These are phyloP conservation scores for Pulveroboletus frians DNA, from an alignment of 768 basidiomycete species.

Conservation along the genomic window DNA sequence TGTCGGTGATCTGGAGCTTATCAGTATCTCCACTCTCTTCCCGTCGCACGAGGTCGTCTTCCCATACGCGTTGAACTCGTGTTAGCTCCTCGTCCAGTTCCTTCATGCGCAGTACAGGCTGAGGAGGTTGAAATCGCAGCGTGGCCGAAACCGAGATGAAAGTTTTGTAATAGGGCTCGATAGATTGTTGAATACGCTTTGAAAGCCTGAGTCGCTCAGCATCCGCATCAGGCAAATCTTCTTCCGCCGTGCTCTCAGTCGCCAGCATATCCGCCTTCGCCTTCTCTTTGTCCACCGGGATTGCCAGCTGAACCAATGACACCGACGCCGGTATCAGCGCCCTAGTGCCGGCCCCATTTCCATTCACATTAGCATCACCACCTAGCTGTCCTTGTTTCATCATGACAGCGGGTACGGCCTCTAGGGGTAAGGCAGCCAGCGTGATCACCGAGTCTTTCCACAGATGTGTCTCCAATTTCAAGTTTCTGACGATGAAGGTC, in stretches of 20 bases:
- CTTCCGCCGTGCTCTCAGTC: conserved; percentile 33
- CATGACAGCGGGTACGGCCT: conserved; percentile 52
- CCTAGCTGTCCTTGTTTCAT: conserved; percentile 24
- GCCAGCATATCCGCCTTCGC: conserved; percentile 4
- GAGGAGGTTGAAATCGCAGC: conserved; percentile 86
- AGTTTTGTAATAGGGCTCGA: conserved; percentile 79
- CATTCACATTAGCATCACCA: conserved; percentile 22
- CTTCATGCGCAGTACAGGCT: conserved; percentile 83
- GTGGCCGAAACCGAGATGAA: conserved; percentile 94
- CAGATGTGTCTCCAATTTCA: conserved; percentile 91
- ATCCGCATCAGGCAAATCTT: conserved; percentile 63
- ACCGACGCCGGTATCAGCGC: conserved; percentile 19
- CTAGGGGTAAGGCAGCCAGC: conserved; percentile 57
- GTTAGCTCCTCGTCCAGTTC: conserved; percentile 78
- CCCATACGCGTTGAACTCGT: conserved; percentile 69
- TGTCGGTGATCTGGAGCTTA: conserved; percentile 12
- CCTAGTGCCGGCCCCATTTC: conserved; percentile 10
- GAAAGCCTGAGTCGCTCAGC: conserved; percentile 66
- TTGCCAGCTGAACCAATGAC: conserved; percentile 22
- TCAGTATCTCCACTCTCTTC: conserved; percentile 53
- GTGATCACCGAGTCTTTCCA: conserved; percentile 88
- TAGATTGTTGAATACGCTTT: conserved; percentile 69
- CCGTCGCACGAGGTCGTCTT: conserved; percentile 76
- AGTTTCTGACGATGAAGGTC: conserved; percentile 85
- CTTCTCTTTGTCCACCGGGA: conserved; percentile 16